A percentile compares a stretch with the other conserved stretches of the same genome.
Conservation (phyloP, 768 basidiomycete species). For the Lentinula detonsa region DNA sequence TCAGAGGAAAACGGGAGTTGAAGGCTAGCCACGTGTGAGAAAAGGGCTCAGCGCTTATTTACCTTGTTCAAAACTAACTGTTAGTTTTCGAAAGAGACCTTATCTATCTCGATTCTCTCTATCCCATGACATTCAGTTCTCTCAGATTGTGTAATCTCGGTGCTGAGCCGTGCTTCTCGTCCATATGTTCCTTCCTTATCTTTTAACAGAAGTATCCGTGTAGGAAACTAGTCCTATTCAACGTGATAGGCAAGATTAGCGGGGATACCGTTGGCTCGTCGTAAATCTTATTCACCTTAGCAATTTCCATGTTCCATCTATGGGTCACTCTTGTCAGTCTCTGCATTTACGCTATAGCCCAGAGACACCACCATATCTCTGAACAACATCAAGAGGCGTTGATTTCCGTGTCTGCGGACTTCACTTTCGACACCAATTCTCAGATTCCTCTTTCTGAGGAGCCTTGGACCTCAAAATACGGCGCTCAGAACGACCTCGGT, state of each 20-base stretch:
- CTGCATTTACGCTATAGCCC: background rate
- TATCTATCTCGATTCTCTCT: too few relatives aligned
- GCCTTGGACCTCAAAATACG: slow-evolving; percentile 51
- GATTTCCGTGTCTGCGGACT: background rate
- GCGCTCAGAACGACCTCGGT: slow-evolving; percentile 43
- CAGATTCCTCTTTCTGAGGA: slow-evolving; percentile 12
- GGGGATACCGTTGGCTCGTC: too few relatives aligned
- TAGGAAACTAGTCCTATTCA: too few relatives aligned
- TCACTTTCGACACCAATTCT: background rate
- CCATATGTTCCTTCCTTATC: background rate
- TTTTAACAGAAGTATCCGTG: background rate
- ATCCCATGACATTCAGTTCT: too few relatives aligned
- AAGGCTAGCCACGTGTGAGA: background rate
- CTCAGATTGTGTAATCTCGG: too few relatives aligned
- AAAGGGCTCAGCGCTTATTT: background rate
- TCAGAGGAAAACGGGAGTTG: background rate
- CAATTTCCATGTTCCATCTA: background rate
- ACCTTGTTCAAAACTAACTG: background rate
- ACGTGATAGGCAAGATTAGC: too few relatives aligned
- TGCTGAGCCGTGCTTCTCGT: background rate
- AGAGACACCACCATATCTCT: background rate
- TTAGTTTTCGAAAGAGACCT: too few relatives aligned
- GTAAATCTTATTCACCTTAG: too few relatives aligned
- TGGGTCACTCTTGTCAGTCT: background rate
- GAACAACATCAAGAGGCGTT: background rate